Evolutionary conservation across 2,329 filamentous ascomycete species (phyloP), one percentile per base, ranked within the genome.

Genomic region (Lachnellula occidentalis): DNA sequence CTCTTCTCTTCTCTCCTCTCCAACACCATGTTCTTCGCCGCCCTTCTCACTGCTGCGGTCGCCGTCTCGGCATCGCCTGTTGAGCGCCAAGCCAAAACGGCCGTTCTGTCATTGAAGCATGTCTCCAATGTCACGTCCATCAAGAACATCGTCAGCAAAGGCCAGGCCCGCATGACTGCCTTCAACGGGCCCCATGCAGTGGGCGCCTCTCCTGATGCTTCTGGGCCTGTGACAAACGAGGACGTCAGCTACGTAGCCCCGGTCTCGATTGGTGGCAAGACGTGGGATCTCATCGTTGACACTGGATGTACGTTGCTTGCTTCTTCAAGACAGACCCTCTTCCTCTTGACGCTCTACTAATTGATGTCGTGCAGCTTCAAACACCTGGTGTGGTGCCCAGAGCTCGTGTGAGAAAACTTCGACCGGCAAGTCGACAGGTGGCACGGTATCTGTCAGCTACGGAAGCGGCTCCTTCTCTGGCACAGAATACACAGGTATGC

Each of bases 241-340:
- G 62, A 63, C 34, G 60, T 64, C 15, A 61, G 36, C 54, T 66
- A 67, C 41, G 50, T 66, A 37, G 64, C 65, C 50, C 60, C 64
- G 3, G 60, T 67, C 36, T 39, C 55, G 31, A 64, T 67, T 34
- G 65, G 64, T 47, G 61, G 59, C 39, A 62, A 45, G 9, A 57
- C 61, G 24, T 66, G 59, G 53, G 37, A 65, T 34, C 59, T 67
- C 47, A 66, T 67, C 39, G 64, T 67, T 19, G 64, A 67, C 57
- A 67, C 65, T 57, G 65, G 64, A 46, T 67, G 65, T 66, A 60
- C 27, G 58, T 58, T 14, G 12, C 42, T 41, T 45, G 3, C 3
- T 31, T 9, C 27, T 2, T 21, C 36, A 21, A 31, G 19, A 45
- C n/a, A n/a, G n/a, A n/a, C n/a, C n/a, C n/a, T n/a, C n/a, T n/a